Percentiles rank a stretch among this genome's conserved stretches.
Evolutionary conservation across 495 filamentous ascomycete species (phyloP).

Genomic region (Sordaria brevicollis): DNA sequence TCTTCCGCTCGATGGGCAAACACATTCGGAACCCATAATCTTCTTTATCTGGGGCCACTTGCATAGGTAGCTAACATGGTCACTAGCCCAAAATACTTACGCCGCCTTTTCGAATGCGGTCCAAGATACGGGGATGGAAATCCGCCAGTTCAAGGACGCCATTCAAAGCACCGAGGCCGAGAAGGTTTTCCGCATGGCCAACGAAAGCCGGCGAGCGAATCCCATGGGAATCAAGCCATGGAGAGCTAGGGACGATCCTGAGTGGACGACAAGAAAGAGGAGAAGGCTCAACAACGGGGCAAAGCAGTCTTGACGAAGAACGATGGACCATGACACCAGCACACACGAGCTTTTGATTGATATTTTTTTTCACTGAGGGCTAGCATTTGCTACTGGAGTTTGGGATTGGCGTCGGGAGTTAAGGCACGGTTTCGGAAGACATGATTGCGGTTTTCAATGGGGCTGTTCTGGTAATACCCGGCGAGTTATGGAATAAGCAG

Average conservation of each 20-base stretch:
- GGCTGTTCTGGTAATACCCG: neutral
- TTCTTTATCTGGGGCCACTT: neutral
- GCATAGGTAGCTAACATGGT: slow-evolving; percentile 7
- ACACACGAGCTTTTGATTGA: neutral
- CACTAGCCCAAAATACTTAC: slow-evolving; percentile 29
- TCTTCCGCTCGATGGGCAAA: neutral
- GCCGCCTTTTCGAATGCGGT: slow-evolving; percentile 28
- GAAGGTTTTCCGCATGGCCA: slow-evolving; percentile 30
- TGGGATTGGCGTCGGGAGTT: neutral
- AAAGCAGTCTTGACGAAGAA: neutral
- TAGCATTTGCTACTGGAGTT: neutral
- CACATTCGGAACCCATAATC: neutral
- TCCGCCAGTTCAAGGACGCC: slow-evolving; percentile 30
- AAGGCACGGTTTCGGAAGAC: neutral
- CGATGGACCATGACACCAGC: neutral
- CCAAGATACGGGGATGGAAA: slow-evolving; percentile 26
- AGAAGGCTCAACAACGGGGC: neutral
- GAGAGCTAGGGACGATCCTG: slow-evolving; percentile 37
- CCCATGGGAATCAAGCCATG: slow-evolving; percentile 40
- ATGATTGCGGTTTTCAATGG: neutral
- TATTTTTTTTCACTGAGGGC: neutral
- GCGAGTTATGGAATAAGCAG: neutral
- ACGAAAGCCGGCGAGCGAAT: slow-evolving; percentile 33
- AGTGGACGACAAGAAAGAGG: slow-evolving; percentile 25
- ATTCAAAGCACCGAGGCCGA: slow-evolving; percentile 29